Base-by-base conservation (phyloP, 2,329 filamentous ascomycete species). In the Purpureocillium takamizusanense region DNA sequence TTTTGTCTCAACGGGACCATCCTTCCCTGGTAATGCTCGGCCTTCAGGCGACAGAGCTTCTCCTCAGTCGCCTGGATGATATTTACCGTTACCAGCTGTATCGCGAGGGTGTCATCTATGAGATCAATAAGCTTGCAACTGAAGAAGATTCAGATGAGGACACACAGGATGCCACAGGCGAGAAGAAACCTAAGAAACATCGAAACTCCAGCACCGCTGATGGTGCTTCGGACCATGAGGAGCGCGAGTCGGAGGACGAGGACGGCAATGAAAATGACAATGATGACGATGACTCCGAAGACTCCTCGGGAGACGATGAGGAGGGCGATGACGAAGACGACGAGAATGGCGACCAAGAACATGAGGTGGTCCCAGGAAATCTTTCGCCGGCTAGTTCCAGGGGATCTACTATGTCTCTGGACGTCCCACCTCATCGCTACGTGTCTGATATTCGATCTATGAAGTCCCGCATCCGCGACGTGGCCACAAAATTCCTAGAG, bases 21-120 rank as follows among this genome's bases (percentile, higher is more conserved):
- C 76, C 86, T 1, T 82, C 82, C 2, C 69, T 98, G 5, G 88
- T 97, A 9, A 85, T 88, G 45, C 83, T 82, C 47, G 90, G 87
- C 14, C 68, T 98, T 13, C 86, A 95, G 54, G 90, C 89, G 29
- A 86, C 90, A 0, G 89, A 95, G 57, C 69, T 98, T 6, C 73
- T 98, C 1, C 74, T 95, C 42, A 82, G 81, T 51, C 81, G 94
- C 14, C 68, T 98, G 6, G 86, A 89, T 45, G 73, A 81, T 16
- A 85, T 97, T 23, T 98, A 98, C 55, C 81, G 86, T 18, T 94
- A 95, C 52, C 94, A 98, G 51, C 90, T 98, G 50, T 94, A 98
- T 55, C 85, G 92, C 1, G 94, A 98, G 63, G 92, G 92, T 28
- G 92, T 98, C 32, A 89, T 97, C 49, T 74, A 83, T 2, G 90